A percentile compares a stretch with the other conserved stretches of the same genome.
Evolutionary conservation across 148 eudicot genomes (phyloP).

Genomic region (Vaccinium darrowii): DNA sequence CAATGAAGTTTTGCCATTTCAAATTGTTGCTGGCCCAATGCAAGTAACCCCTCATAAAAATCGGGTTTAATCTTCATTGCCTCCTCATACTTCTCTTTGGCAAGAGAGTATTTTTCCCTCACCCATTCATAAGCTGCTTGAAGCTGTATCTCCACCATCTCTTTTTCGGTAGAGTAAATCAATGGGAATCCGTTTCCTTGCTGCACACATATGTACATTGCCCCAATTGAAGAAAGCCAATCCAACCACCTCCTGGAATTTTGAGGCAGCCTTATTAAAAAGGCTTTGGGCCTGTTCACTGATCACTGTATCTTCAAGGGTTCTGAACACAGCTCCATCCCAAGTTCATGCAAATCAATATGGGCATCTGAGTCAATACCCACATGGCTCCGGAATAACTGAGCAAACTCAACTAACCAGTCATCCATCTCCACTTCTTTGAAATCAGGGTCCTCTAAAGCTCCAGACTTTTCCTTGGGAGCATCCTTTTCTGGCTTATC

Average conservation of each 20-base stretch:
- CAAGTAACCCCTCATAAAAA: conserved; percentile 87
- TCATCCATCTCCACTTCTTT: conserved; percentile 92
- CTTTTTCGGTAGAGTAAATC: conserved; percentile 69
- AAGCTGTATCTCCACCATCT: conserved; percentile 58
- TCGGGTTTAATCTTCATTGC: conserved; percentile 82
- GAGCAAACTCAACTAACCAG: conserved; percentile 95
- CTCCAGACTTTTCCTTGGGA: conserved; percentile 45
- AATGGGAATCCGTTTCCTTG: conserved; percentile 75
- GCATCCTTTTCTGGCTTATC: conserved; percentile 53
- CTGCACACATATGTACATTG: conserved; percentile 95
- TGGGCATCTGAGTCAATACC: conserved; percentile 98
- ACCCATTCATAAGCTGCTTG: conserved; percentile 87
- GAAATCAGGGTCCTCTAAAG: conserved; percentile 55
- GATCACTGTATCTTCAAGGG: conserved; percentile 87
- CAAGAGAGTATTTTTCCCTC: conserved; percentile 70
- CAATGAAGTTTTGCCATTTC: conserved; percentile 97
- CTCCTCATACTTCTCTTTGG: conserved; percentile 79
- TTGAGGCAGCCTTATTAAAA: conserved; percentile 82
- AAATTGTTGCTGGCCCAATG: conserved; percentile 93
- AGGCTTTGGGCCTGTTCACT: conserved; percentile 86
- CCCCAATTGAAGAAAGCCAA: conserved; percentile 98
- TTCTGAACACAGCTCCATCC: conserved; percentile 95
- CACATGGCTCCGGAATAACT: conserved; percentile 74
- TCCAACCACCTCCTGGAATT: conserved; percentile 95
- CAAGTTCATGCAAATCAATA: conserved; percentile 86